Conservation (phyloP, 805 yeast genomes). For the Lachancea sp. region DNA sequence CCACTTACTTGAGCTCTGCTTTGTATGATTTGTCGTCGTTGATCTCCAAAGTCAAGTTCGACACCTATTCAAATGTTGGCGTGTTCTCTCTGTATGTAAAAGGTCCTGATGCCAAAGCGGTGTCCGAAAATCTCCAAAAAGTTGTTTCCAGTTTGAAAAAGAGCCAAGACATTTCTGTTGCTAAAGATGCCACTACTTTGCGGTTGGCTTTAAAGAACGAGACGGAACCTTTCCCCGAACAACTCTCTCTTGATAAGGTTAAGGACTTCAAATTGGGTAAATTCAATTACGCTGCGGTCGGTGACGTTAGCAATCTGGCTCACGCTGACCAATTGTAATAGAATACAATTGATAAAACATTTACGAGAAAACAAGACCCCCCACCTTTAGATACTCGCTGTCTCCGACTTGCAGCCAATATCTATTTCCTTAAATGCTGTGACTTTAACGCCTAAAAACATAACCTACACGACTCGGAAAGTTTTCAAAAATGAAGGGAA, state of each 20-base stretch:
- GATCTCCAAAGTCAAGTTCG: constrained; percentile 46
- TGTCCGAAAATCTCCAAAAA: constrained; percentile 54
- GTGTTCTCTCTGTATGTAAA: constrained; percentile 66
- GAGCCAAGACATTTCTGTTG: constrained; percentile 53
- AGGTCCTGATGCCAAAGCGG: constrained; percentile 52
- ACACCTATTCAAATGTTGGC: constrained; percentile 71
- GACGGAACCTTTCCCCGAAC: constrained; percentile 31
- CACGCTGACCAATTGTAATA: constrained; percentile 76
- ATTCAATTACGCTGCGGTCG: constrained; percentile 83
- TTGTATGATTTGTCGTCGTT: constrained; percentile 50
- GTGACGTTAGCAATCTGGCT: constrained; percentile 82
- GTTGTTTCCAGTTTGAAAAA: constrained; percentile 47
- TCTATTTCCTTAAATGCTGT: constrained; percentile 4
- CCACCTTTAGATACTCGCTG: background rate
- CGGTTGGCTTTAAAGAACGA: constrained; percentile 39
- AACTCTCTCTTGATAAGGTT: constrained; percentile 36
- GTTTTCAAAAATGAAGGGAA: constrained; percentile 2
- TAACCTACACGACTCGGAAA: constrained; percentile 3
- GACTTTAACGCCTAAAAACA: constrained; percentile 6
- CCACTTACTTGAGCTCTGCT: constrained; percentile 57
- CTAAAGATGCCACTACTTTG: constrained; percentile 48
- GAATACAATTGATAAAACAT: background rate
- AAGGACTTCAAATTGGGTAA: constrained; percentile 46
- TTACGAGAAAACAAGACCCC: background rate
- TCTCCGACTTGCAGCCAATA: background rate